Evolutionary conservation across 1,139 yeast genomes (phyloP), one percentile per base, ranked within the genome.

Genomic region (Magnusiomyces paraingens): DNA sequence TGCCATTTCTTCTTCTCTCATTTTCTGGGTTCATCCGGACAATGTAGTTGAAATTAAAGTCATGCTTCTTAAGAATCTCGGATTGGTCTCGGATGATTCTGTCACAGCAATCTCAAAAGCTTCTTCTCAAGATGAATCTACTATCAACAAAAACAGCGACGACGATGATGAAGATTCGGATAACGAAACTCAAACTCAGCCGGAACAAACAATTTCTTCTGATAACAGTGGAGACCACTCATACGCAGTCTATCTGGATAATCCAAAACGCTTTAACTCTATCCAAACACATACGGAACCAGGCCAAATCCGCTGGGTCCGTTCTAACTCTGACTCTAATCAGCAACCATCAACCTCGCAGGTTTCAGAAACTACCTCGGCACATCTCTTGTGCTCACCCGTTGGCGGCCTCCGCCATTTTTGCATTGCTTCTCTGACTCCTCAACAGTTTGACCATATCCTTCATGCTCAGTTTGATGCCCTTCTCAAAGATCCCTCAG

Each of bases 371-470:
- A 26, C 32, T 8, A 18, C 47, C 26, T 17, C 49, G 51, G 50
- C 58, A 38, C 55, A 68, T 38, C 60, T 74, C n/a, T 62, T 78
- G 42, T 66, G 78, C 38, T 71, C 80, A n/a, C 81, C 82, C 1
- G 70, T 78, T 26, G 82, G 82, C 32, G 83, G 83, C 0, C 59
- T 78, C 36, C 70, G 82, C 47, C 77, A 77, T 57, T 73, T 75
- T 52, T 67, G 81, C 1, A 66, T 72, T 46, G 66, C 75, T 14
- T 55, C 61, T 1, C 26, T 52, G 1, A 17, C 52, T 2, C n/a
- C 42, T 2, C 38, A 32, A 12, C 55, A 52, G 21, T 51, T 46
- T 5, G 41, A 46, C 39, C 17, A 35, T 5, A 39, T 52, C n/a
- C 47, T 52, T 10, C 20, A 40, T 15, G 21, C 48, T 11, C 45